Conservation (phyloP, 83 land plant species). For the Picea abies region DNA sequence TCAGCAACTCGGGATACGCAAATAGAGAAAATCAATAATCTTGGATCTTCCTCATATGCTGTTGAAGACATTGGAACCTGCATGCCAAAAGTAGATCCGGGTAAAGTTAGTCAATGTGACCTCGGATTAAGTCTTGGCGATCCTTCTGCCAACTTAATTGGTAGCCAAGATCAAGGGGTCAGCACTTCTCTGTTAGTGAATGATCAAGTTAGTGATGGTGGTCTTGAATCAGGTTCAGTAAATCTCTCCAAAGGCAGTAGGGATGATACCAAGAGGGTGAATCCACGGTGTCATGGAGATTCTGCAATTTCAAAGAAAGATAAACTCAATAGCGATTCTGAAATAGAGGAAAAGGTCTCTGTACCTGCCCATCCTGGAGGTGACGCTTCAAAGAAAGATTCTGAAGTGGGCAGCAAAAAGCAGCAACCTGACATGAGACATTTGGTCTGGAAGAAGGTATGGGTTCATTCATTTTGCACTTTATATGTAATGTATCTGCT, state of each 20-base stretch:
- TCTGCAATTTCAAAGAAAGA: background rate
- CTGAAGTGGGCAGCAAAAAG: background rate
- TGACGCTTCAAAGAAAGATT: background rate
- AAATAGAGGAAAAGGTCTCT: background rate
- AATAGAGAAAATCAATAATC: background rate
- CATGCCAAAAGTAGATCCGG: background rate
- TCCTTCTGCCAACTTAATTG: background rate
- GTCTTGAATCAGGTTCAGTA: background rate
- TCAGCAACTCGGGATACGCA: background rate
- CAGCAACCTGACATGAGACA: background rate
- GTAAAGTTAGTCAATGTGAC: background rate
- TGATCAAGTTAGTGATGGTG: background rate
- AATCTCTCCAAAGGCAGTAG: background rate
- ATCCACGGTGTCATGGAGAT: background rate
- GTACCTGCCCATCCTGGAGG: background rate
- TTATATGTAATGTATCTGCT: background rate
- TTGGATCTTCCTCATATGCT: background rate
- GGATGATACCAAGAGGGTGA: background rate
- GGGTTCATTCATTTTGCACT: background rate
- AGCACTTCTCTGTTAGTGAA: background rate
- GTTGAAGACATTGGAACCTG: background rate
- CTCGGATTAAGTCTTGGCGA: background rate
- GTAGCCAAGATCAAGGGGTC: background rate
- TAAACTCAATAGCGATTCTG: background rate
- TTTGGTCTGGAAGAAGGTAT: slow-evolving; percentile 2